phyloP scores from a whole-genome alignment of 176 grass and related monocot species.

The Cenchrus purpureus region DNA sequence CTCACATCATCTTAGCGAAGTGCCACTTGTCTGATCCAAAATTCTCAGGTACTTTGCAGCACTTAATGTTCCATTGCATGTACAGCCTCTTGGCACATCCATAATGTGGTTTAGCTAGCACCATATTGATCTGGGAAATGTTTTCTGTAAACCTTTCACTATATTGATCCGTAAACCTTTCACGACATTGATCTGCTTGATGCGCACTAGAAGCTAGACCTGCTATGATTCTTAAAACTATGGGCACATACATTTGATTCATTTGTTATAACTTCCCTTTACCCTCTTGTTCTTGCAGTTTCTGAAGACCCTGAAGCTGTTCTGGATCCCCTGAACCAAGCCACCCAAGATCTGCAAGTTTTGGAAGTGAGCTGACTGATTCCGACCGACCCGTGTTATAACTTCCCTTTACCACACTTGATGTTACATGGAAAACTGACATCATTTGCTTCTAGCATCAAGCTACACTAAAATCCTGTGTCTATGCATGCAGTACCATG shows the following conservation, averaged over 20 bases:
- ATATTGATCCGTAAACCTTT: not conserved
- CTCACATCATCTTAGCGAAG: slow-evolving; percentile 81
- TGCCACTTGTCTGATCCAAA: slow-evolving; percentile 67
- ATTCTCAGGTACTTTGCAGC: slow-evolving; percentile 49
- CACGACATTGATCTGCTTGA: not conserved
- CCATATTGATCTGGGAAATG: not conserved
- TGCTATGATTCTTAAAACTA: not conserved
- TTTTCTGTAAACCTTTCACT: not conserved
- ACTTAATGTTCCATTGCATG: slow-evolving; percentile 3
- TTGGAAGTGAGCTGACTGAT: slow-evolving; percentile 69
- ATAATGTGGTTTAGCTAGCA: not conserved
- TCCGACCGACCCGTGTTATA: not conserved
- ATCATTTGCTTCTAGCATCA: not conserved
- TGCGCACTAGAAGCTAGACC: not conserved
- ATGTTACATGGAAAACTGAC: not conserved
- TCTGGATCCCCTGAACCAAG: slow-evolving; percentile 84
- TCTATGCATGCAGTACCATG: slow-evolving; percentile 64
- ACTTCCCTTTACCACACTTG: not conserved
- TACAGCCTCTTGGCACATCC: not conserved
- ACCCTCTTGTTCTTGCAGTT: slow-evolving; percentile 51
- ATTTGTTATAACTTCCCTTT: not conserved
- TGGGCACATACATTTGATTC: not conserved
- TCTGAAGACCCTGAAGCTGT: slow-evolving; percentile 60
- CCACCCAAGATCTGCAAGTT: slow-evolving; percentile 77
- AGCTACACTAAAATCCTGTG: not conserved